Evolutionary conservation across 2,329 filamentous ascomycete species (phyloP).

Genomic region (Colletotrichum siamense): DNA sequence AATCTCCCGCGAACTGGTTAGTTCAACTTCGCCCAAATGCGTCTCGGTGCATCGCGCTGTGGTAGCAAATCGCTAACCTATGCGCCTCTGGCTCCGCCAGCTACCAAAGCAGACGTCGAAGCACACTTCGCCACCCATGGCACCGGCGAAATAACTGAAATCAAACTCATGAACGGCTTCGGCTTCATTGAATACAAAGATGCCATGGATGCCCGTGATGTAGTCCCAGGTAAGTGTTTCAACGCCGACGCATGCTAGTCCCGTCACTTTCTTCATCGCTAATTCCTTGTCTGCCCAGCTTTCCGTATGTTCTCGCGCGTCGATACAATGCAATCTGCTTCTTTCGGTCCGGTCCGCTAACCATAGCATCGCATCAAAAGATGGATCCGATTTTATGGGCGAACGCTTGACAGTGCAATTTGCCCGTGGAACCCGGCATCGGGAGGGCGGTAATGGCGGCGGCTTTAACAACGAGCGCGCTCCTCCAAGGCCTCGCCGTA

Average conservation of each 20-base stretch:
- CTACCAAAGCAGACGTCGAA: slow-evolving; percentile 97
- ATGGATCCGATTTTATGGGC: slow-evolving; percentile 98
- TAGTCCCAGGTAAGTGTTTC: slow-evolving; percentile 84
- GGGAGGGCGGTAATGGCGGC: slow-evolving; percentile 43
- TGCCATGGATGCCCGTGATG: slow-evolving; percentile 95
- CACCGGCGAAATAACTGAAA: slow-evolving; percentile 96
- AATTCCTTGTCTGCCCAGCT: slow-evolving; percentile 44
- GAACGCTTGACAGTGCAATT: slow-evolving; percentile 98
- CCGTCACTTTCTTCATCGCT: not conserved
- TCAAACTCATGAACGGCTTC: slow-evolving; percentile 99
- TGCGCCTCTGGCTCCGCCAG: slow-evolving; percentile 54
- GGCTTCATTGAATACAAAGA: slow-evolving; percentile 99
- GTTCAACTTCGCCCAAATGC: slow-evolving; percentile 37
- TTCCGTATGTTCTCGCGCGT: slow-evolving; percentile 60
- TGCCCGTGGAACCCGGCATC: slow-evolving; percentile 79
- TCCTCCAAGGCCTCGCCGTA: slow-evolving; percentile 83
- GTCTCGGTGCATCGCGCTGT: not conserved
- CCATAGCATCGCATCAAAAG: slow-evolving; percentile 51
- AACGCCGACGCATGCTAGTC: slow-evolving; percentile 18
- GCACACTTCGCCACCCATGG: slow-evolving; percentile 95
- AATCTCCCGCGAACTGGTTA: slow-evolving; percentile 96
- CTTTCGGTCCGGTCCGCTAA: slow-evolving; percentile 25
- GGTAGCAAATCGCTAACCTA: not conserved
- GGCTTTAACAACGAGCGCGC: slow-evolving; percentile 58
- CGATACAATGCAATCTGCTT: not conserved